Evolutionary conservation across 2,329 filamentous ascomycete genomes (phyloP).

Genomic region (Cucurbitaria berberidis): DNA sequence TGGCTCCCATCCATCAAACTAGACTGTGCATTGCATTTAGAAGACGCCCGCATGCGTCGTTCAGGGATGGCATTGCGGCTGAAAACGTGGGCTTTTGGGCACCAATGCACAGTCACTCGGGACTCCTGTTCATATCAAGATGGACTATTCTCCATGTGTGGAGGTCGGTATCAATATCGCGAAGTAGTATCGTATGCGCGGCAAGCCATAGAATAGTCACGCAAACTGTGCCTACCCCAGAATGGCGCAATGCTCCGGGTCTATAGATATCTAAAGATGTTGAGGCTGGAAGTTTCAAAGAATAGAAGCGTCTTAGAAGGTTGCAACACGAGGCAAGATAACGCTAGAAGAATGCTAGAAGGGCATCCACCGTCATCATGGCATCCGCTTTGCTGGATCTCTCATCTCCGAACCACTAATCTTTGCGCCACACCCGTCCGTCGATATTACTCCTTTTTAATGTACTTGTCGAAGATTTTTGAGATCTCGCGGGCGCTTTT

Average conservation of each 20-base stretch:
- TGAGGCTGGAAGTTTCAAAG: neutral
- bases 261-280: conserved; percentile 6
- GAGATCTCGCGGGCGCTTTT: conserved; percentile 78
- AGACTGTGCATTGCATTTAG: neutral
- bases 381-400: conserved; percentile 6
- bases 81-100: conserved; percentile 10
- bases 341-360: conserved; percentile 35
- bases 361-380: conserved; percentile 3
- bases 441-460: conserved; percentile 62
- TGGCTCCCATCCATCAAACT: neutral
- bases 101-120: conserved; percentile 8
- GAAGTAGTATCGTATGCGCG: conserved; percentile 4
- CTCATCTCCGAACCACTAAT: conserved; percentile 12
- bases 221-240: conserved; percentile 14
- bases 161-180: conserved; percentile 24
- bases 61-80: conserved; percentile 9
- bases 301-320: neutral
- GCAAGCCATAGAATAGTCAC: conserved; percentile 1
- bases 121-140: conserved; percentile 1
- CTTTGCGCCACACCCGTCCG: conserved; percentile 22
- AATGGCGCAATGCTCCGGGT: conserved; percentile 19
- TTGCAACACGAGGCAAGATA: neutral
- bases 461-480: conserved; percentile 72
- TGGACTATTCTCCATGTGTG: neutral
- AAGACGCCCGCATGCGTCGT: neutral